Conservation (phyloP, 495 filamentous ascomycete species). For the Immersiella caudata region DNA sequence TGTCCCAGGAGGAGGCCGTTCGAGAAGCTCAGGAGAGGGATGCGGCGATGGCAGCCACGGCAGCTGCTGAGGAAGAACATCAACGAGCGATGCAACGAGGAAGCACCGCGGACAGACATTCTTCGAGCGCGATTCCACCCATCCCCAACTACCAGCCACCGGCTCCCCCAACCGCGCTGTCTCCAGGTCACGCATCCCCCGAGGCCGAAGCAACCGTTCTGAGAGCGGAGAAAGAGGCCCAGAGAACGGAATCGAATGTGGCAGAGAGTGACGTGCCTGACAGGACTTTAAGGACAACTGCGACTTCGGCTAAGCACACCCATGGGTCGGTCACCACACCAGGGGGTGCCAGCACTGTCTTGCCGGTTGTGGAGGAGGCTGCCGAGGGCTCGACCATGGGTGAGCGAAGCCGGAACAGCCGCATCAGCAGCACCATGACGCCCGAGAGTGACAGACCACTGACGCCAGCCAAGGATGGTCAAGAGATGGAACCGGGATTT, state of each 20-base stretch:
- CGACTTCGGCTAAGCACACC: slow-evolving; percentile 51
- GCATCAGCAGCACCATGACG: slow-evolving; percentile 39
- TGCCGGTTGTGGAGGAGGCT: slow-evolving; percentile 94
- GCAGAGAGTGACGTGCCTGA: slow-evolving; percentile 53
- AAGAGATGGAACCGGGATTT: slow-evolving; percentile 48
- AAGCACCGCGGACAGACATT: slow-evolving; percentile 30
- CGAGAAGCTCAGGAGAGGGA: slow-evolving; percentile 60
- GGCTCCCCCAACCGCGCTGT: slow-evolving; percentile 48
- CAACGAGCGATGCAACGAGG: slow-evolving; percentile 31
- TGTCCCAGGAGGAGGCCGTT: slow-evolving; percentile 79
- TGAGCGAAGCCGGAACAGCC: slow-evolving; percentile 48
- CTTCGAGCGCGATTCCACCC: slow-evolving; percentile 38
- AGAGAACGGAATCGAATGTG: slow-evolving; percentile 42
- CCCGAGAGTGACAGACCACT: slow-evolving; percentile 47
- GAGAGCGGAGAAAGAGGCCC: slow-evolving; percentile 39
- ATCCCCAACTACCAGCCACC: slow-evolving; percentile 50
- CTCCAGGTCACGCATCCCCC: slow-evolving; percentile 48
- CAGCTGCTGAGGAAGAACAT: slow-evolving; percentile 38
- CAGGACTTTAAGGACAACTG: slow-evolving; percentile 51
- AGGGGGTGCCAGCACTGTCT: slow-evolving; percentile 57
- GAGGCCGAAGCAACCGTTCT: slow-evolving; percentile 41
- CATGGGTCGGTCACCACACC: slow-evolving; percentile 51
- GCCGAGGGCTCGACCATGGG: slow-evolving; percentile 74
- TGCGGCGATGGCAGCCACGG: slow-evolving; percentile 44
- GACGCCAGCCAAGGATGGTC: slow-evolving; percentile 44